These are phyloP conservation scores for Aquilaria malaccensis DNA, from an alignment of 345 rosid genomes.

Conservation along the genomic window DNA sequence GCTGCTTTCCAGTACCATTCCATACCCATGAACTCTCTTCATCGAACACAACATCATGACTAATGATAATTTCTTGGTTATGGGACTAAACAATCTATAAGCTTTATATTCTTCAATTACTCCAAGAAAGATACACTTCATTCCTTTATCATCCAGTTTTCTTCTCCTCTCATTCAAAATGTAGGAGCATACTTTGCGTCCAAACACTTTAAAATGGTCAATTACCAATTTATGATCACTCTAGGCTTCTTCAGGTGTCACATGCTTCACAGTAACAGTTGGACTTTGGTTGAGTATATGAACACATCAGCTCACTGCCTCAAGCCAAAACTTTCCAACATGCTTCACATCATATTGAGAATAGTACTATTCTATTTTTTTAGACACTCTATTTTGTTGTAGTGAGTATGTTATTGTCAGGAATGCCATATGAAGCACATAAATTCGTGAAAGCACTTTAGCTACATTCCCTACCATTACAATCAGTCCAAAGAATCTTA, in stretches of 20 bases:
- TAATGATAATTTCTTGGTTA: neutral
- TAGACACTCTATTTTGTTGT: neutral
- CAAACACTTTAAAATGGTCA: no score
- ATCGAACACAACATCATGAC: constrained; percentile 5
- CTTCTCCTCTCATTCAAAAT: neutral
- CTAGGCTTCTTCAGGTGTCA: no score
- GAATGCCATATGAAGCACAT: neutral
- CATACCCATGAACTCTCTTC: neutral
- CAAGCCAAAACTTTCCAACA: no score
- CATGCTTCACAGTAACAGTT: no score
- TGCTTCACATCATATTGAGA: neutral
- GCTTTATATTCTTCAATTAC: neutral
- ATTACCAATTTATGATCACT: no score
- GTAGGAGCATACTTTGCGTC: no score
- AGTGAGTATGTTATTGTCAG: neutral
- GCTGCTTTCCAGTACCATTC: neutral
- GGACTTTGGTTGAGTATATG: no score
- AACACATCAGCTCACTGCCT: no score
- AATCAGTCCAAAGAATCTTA: constrained; percentile 1
- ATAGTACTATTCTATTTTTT: constrained; percentile 6
- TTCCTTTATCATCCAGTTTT: neutral
- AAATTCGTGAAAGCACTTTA: neutral
- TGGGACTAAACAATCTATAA: neutral
- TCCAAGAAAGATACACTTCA: neutral
- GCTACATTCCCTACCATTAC: neutral